These are phyloP conservation scores for Ceratocystis papillata DNA, from an alignment of 2,329 filamentous ascomycete species.

Conservation along the genomic window DNA sequence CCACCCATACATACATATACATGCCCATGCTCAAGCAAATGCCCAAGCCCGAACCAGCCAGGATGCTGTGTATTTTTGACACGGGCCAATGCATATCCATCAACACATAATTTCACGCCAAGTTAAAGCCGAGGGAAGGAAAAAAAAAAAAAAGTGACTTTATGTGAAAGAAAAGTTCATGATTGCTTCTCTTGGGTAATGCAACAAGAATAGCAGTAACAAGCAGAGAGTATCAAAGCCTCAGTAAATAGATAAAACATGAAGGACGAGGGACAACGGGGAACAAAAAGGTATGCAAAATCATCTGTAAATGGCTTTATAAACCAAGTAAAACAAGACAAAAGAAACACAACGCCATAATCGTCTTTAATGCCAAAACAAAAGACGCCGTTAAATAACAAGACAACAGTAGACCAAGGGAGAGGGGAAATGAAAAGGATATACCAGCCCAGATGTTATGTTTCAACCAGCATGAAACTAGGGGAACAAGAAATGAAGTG, in stretches of 20 bases:
- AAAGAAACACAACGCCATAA: slow-evolving; percentile 2
- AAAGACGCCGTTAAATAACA: slow-evolving; percentile 4
- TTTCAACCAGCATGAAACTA: background rate
- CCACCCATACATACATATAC: too few relatives aligned
- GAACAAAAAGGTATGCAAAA: background rate
- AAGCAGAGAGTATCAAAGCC: slow-evolving; percentile 2
- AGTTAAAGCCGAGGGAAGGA: too few relatives aligned
- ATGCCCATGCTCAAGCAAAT: too few relatives aligned
- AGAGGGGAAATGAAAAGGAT: slow-evolving; percentile 2
- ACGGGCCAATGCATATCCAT: too few relatives aligned
- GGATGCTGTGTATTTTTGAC: too few relatives aligned
- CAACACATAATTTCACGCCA: too few relatives aligned
- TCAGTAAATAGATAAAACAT: background rate
- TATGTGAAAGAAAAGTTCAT: slow-evolving; percentile 8
- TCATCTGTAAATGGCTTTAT: slow-evolving; percentile 16
- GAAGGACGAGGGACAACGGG: background rate
- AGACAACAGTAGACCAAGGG: background rate
- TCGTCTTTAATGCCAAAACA: slow-evolving; percentile 8
- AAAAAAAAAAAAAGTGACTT: background rate
- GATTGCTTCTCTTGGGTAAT: slow-evolving; percentile 5
- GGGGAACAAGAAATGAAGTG: slow-evolving; percentile 1
- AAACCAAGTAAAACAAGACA: slow-evolving; percentile 6
- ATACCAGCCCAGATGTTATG: background rate
- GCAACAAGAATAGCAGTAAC: background rate
- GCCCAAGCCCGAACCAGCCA: too few relatives aligned